Base-by-base conservation (phyloP, 768 basidiomycete genomes). In the Mycena amicta region DNA sequence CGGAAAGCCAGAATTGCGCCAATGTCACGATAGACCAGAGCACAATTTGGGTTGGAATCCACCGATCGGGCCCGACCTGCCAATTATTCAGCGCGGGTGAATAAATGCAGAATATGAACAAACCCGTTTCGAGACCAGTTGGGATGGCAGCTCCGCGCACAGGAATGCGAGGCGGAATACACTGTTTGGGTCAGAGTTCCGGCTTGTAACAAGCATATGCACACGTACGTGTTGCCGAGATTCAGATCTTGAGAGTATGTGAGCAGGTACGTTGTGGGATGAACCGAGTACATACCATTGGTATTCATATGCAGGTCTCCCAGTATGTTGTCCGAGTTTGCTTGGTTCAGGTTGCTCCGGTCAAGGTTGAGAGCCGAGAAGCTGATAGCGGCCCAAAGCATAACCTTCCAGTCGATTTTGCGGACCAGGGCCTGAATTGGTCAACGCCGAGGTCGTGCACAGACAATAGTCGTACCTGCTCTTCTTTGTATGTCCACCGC, bases 381-480 rank as follows among this genome's bases (percentile, higher is more conserved):
- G 66, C 79, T 80, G 57, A 85, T 72, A 4, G 79, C 77, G 20
- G 83, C 80, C 76, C 80, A 81, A 3, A 80, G 54, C 80, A 87
- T 81, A 39, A 88, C 79, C 59, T 78, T 85, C 80, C 81, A 85
- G 63, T 88, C 85, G 28, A 85, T 75, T 62, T 83, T 85, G 43
- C 84, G 73, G 25, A 84, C 66, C 11, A 85, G 67, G 12, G 72
- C 74, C 80, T 84, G 53, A 30, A 29, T 18, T 28, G 37, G 27
- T 13, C 49, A 22, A 20, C 8, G 33, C 33, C 33, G 33, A 37
- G 33, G 8, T n/a, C n/a, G n/a, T n/a, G n/a, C n/a, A n/a, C n/a
- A n/a, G n/a, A n/a, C n/a, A n/a, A n/a, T n/a, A 23, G 0, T 65
- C 72, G 53, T 28, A 77, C 79, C 67, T 68, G 74, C 65, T 88